Percentiles rank a stretch among this genome's conserved stretches.
phyloP scores from a whole-genome alignment of 2,329 filamentous ascomycete genomes.

The Colletotrichum horii region DNA sequence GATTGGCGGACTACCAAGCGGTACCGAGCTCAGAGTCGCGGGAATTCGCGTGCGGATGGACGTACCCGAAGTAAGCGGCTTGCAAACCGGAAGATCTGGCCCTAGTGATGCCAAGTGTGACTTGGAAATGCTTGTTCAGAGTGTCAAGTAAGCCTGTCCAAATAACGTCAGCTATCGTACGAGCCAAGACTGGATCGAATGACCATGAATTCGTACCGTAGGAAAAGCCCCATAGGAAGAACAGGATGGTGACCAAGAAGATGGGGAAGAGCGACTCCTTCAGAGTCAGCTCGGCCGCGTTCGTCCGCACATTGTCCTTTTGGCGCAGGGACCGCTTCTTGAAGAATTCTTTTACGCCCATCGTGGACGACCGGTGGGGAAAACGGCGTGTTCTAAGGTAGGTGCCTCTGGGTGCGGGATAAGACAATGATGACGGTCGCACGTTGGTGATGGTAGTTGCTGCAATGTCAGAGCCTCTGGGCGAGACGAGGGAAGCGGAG shows the following conservation, averaged over 20 bases:
- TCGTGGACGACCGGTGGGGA: constrained; percentile 21
- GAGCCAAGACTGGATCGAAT: background rate
- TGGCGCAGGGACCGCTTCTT: constrained; percentile 49
- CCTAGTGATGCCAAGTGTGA: constrained; percentile 46
- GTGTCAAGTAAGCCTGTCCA: constrained; percentile 20
- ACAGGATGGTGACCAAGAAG: constrained; percentile 57
- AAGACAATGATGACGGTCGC: background rate
- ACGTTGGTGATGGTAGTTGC: background rate
- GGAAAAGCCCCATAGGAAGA: constrained; percentile 24
- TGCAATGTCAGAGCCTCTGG: background rate
- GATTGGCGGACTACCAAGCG: background rate
- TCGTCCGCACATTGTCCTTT: constrained; percentile 45
- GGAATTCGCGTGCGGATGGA: background rate
- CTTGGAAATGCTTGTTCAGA: constrained; percentile 56
- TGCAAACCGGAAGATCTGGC: constrained; percentile 45
- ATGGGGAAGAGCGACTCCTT: constrained; percentile 72
- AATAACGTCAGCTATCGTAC: background rate
- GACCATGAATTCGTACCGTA: constrained; percentile 6
- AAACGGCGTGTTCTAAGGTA: background rate
- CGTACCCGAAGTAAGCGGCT: constrained; percentile 42
- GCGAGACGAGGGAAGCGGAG: background rate
- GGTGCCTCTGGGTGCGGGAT: background rate
- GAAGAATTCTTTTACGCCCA: constrained; percentile 51
- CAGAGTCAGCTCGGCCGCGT: constrained; percentile 63
- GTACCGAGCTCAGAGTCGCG: background rate